phyloP scores from a whole-genome alignment of 805 yeast genomes.

The Candida maesae region DNA sequence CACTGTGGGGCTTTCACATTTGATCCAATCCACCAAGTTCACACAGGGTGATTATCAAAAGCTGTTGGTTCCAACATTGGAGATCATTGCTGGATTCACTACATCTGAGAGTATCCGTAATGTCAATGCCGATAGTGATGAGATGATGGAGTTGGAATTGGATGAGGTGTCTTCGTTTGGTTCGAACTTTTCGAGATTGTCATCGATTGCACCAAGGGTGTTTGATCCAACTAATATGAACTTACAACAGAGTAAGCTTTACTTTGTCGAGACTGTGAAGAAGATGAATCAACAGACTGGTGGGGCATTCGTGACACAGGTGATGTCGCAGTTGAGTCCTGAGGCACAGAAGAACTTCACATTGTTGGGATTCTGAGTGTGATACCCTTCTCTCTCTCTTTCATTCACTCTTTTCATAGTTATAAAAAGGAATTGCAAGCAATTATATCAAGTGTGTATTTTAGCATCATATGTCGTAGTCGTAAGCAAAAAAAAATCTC shows the following conservation, averaged over 20 bases:
- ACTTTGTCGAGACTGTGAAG: slow-evolving; percentile 19
- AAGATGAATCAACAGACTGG: slow-evolving; percentile 20
- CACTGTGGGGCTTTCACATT: slow-evolving; percentile 45
- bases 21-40: slow-evolving; percentile 33
- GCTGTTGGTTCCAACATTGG: slow-evolving; percentile 40
- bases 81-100: slow-evolving; percentile 37
- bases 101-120: slow-evolving; percentile 35
- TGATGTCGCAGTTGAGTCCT: slow-evolving; percentile 19
- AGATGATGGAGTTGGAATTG: slow-evolving; percentile 41
- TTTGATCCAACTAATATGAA: slow-evolving; percentile 55
- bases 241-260: slow-evolving; percentile 16
- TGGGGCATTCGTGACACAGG: slow-evolving; percentile 16
- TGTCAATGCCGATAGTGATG: slow-evolving; percentile 33
- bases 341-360: slow-evolving; percentile 17
- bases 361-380: slow-evolving; percentile 17
- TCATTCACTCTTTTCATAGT: too few relatives aligned
- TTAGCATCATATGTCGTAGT: too few relatives aligned
- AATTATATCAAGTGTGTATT: too few relatives aligned
- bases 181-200: slow-evolving; percentile 73
- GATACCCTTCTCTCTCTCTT: too few relatives aligned
- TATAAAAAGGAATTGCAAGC: too few relatives aligned
- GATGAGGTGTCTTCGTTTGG: slow-evolving; percentile 85
- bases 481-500: too few relatives aligned
- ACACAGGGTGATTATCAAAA: slow-evolving; percentile 40
- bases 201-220: slow-evolving; percentile 53